These are phyloP conservation scores for Tripterygium wilfordii DNA, from an alignment of 177 flowering plant genomes.

Conservation along the genomic window DNA sequence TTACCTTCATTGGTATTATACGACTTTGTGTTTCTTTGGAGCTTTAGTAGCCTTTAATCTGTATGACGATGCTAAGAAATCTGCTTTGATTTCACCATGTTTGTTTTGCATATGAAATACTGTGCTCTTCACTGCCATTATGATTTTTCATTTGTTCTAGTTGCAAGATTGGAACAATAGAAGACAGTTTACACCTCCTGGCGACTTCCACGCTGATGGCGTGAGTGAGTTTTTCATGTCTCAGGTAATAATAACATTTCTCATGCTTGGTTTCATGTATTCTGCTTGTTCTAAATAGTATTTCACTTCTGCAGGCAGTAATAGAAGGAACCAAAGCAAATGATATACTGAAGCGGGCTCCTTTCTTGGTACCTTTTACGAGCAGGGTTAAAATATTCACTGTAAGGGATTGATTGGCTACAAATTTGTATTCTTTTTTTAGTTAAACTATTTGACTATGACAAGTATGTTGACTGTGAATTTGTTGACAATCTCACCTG, in stretches of 20 bases:
- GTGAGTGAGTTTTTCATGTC: slow-evolving; percentile 77
- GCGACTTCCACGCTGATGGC: slow-evolving; percentile 91
- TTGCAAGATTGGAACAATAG: slow-evolving; percentile 98
- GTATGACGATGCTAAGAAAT: neutral
- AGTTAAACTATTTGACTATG: too few relatives aligned
- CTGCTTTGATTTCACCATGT: too few relatives aligned
- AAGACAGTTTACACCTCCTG: slow-evolving; percentile 63
- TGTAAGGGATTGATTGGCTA: slow-evolving; percentile 41
- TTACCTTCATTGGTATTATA: slow-evolving; percentile 1
- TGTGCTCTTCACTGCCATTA: too few relatives aligned
- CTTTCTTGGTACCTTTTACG: slow-evolving; percentile 91
- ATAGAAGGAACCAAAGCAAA: slow-evolving; percentile 71
- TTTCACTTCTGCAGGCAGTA: slow-evolving; percentile 53
- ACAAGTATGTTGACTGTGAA: too few relatives aligned
- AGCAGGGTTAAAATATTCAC: slow-evolving; percentile 89
- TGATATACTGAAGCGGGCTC: slow-evolving; percentile 84
- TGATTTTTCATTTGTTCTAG: slow-evolving; percentile 34
- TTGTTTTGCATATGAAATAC: too few relatives aligned
- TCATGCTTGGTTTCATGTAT: neutral
- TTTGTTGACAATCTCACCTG: too few relatives aligned
- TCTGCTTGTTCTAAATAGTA: slow-evolving; percentile 9
- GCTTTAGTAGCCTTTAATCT: neutral
- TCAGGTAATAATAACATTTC: slow-evolving; percentile 47
- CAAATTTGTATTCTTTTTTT: too few relatives aligned
- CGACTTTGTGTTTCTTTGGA: neutral